phyloP scores from a whole-genome alignment of 2,329 filamentous ascomycete species.

The Penicillium capsulatum region DNA sequence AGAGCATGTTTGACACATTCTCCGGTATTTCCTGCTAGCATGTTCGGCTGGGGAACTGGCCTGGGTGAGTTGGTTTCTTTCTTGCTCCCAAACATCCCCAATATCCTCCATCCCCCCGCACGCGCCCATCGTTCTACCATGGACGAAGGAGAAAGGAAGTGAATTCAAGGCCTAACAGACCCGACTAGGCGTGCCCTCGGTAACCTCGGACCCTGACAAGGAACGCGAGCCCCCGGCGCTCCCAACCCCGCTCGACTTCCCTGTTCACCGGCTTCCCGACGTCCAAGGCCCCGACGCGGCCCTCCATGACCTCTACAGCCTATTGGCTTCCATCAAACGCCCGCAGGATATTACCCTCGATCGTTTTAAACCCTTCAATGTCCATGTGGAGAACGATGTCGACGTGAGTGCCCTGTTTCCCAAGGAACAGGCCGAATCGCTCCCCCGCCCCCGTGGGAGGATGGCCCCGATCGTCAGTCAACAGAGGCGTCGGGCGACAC shows the following conservation, averaged over 20 bases:
- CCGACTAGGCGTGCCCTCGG: slow-evolving; percentile 30
- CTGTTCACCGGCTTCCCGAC: slow-evolving; percentile 42
- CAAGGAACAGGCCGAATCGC: slow-evolving; percentile 29
- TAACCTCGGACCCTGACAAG: slow-evolving; percentile 34
- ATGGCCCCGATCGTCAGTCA: slow-evolving; percentile 9
- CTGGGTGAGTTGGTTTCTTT: slow-evolving; percentile 36
- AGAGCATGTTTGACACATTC: neutral
- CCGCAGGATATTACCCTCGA: slow-evolving; percentile 40
- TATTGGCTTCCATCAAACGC: slow-evolving; percentile 43
- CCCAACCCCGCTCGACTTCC: slow-evolving; percentile 52
- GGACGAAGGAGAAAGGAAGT: too few relatives aligned
- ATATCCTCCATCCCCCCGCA: neutral
- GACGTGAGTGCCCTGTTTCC: slow-evolving; percentile 36
- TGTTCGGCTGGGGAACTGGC: slow-evolving; percentile 35
- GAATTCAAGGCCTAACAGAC: too few relatives aligned
- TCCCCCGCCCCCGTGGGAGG: slow-evolving; percentile 40
- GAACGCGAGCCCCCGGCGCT: slow-evolving; percentile 48
- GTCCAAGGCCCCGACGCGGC: slow-evolving; percentile 34
- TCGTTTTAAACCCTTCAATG: slow-evolving; percentile 41
- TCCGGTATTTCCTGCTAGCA: slow-evolving; percentile 7
- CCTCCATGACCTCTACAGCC: slow-evolving; percentile 39
- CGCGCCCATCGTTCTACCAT: neutral
- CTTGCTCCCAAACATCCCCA: too few relatives aligned
- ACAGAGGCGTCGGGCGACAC: slow-evolving; percentile 18
- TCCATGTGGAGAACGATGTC: slow-evolving; percentile 38